These are phyloP conservation scores for Fusarium keratoplasticum DNA, from an alignment of 2,329 filamentous ascomycete genomes.

Conservation along the genomic window DNA sequence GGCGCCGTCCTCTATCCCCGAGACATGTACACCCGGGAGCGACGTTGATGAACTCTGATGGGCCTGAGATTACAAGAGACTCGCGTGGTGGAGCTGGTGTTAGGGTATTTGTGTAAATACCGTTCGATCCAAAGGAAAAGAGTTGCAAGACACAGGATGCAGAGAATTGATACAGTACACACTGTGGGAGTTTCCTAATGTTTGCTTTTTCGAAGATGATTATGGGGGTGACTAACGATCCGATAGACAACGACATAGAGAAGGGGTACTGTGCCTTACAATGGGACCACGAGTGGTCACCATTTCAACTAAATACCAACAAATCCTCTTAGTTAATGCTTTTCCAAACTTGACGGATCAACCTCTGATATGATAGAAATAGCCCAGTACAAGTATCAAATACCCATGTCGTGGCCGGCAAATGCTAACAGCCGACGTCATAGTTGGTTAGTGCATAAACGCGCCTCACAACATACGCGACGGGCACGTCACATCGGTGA, in stretches of 20 bases:
- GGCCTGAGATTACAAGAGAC: background rate
- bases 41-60: background rate
- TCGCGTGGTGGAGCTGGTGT: background rate
- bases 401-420: background rate
- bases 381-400: background rate
- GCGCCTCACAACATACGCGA: background rate
- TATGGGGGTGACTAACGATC: background rate
- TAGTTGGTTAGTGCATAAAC: background rate
- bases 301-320: background rate
- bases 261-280: background rate
- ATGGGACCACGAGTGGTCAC: no score
- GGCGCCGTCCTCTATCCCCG: background rate
- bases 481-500: background rate
- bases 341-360: background rate
- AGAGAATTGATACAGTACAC: background rate
- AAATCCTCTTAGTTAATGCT: background rate
- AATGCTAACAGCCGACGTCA: background rate
- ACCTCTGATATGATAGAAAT: rapidly evolving
- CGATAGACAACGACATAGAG: background rate
- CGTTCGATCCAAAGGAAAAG: background rate
- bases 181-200: background rate
- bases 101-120: background rate
- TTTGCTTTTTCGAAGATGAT: background rate
- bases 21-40: background rate
- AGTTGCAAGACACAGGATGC: background rate